Conservation (phyloP, 768 basidiomycete species). For the Solioccasus polychromus region DNA sequence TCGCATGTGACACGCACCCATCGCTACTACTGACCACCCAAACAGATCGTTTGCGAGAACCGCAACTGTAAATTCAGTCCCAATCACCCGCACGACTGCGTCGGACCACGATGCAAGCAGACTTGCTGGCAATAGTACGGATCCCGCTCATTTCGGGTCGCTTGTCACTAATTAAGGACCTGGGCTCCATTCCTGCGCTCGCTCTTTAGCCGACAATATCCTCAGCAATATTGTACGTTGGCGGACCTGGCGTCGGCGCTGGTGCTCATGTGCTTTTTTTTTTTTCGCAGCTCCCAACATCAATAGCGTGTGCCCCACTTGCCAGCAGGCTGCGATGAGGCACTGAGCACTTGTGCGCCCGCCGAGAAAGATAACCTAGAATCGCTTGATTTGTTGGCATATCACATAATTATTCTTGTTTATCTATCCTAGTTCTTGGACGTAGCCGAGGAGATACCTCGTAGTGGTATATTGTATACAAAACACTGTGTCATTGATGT, state of each 20-base stretch:
- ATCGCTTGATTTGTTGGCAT: conserved; percentile 4
- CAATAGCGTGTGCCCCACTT: conserved; percentile 40
- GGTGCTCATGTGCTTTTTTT: conserved; percentile 1
- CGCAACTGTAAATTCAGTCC: conserved; percentile 54
- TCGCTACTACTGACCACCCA: conserved; percentile 6
- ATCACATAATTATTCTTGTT: conserved; percentile 24
- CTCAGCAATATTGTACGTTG: conserved; percentile 45
- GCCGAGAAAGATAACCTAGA: conserved; percentile 16
- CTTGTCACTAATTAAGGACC: conserved; percentile 8
- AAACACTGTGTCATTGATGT: conserved; percentile 1
- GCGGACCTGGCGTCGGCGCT: not conserved
- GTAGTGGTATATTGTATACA: conserved; percentile 17
- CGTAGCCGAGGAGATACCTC: conserved; percentile 26
- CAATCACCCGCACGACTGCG: conserved; percentile 44
- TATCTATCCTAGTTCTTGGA: conserved; percentile 25
- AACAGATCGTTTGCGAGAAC: conserved; percentile 47
- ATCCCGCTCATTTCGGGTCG: not conserved
- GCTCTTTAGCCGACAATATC: conserved; percentile 39
- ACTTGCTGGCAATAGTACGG: conserved; percentile 50
- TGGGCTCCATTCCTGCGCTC: conserved; percentile 4
- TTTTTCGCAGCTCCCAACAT: conserved; percentile 39
- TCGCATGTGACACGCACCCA: not conserved
- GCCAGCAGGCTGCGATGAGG: conserved; percentile 29
- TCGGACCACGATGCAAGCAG: conserved; percentile 40
- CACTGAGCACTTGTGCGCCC: conserved; percentile 16